Evolutionary conservation across 495 filamentous ascomycete species (phyloP).

Genomic region (Neurospora sp.): DNA sequence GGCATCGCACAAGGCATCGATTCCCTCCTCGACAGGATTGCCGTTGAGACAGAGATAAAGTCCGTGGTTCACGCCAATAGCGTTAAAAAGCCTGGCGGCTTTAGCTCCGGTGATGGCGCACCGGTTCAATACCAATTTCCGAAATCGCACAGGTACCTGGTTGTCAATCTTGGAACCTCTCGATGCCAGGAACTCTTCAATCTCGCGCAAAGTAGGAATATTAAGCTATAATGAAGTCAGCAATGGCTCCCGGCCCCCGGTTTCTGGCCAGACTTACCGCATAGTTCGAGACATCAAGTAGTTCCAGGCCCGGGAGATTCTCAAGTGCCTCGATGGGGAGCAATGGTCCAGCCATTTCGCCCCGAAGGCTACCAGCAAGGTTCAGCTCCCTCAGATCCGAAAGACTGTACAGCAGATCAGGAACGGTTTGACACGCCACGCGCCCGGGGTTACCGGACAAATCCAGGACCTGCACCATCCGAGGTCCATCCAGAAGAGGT

Average conservation of each 20-base stretch:
- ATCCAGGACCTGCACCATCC: conserved; percentile 43
- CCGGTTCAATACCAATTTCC: conserved; percentile 63
- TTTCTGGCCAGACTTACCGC: conserved; percentile 34
- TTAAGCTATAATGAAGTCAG: conserved; percentile 31
- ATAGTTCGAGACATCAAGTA: conserved; percentile 69
- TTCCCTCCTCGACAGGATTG: conserved; percentile 70
- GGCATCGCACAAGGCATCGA: conserved; percentile 54
- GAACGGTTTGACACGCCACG: conserved; percentile 37
- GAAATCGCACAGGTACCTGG: conserved; percentile 53
- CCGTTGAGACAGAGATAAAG: conserved; percentile 72
- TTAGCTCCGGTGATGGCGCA: conserved; percentile 70
- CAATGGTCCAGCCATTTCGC: conserved; percentile 35
- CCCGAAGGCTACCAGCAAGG: conserved; percentile 74
- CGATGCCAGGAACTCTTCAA: conserved; percentile 28
- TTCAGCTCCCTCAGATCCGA: conserved; percentile 42
- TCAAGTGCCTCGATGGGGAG: conserved; percentile 16
- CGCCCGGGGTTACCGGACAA: conserved; percentile 62
- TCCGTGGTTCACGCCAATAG: conserved; percentile 55
- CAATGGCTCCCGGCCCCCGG: not conserved
- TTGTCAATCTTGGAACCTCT: conserved; percentile 49
- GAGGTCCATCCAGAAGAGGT: conserved; percentile 22
- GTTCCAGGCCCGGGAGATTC: conserved; percentile 14
- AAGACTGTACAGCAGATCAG: conserved; percentile 12
- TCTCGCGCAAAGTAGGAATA: conserved; percentile 44
- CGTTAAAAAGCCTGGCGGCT: conserved; percentile 67